These are phyloP conservation scores for Penicillium soppii DNA, from an alignment of 495 filamentous ascomycete species.

Conservation along the genomic window DNA sequence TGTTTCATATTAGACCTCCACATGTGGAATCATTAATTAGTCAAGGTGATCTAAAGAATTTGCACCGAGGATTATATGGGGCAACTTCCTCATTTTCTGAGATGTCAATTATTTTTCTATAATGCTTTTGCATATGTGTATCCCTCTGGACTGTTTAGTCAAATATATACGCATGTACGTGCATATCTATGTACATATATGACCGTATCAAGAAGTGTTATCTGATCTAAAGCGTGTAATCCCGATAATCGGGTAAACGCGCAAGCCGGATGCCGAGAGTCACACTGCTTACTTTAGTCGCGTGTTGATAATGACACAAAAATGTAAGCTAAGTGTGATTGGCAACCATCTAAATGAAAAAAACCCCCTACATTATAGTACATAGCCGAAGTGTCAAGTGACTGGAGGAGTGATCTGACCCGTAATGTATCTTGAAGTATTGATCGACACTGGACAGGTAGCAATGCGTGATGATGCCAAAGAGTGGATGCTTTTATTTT, in stretches of 20 bases:
- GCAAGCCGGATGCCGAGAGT: conserved; percentile 1
- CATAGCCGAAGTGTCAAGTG: background rate
- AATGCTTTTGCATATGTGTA: too few species aligned
- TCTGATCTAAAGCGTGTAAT: conserved; percentile 5
- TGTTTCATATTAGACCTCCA: background rate
- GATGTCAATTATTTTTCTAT: background rate
- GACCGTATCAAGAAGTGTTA: background rate
- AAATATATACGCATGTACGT: too few species aligned
- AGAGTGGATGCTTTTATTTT: background rate
- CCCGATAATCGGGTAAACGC: conserved; percentile 3
- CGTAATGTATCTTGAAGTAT: background rate
- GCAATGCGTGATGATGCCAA: conserved; percentile 3
- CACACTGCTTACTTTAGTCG: conserved; percentile 1
- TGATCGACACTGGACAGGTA: background rate
- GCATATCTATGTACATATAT: too few species aligned
- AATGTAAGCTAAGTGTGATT: background rate
- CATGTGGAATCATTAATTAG: background rate
- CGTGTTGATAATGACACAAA: background rate
- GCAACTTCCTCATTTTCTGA: background rate
- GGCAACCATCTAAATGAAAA: too few species aligned
- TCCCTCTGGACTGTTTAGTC: too few species aligned
- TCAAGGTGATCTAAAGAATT: background rate
- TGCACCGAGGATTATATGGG: background rate
- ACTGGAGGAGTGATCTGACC: background rate
- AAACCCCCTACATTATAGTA: too few species aligned